A percentile compares a stretch with the other conserved stretches of the same genome.
Conservation (phyloP, 371 early-diverging fungal species). For the Haplosporangium sp. region DNA sequence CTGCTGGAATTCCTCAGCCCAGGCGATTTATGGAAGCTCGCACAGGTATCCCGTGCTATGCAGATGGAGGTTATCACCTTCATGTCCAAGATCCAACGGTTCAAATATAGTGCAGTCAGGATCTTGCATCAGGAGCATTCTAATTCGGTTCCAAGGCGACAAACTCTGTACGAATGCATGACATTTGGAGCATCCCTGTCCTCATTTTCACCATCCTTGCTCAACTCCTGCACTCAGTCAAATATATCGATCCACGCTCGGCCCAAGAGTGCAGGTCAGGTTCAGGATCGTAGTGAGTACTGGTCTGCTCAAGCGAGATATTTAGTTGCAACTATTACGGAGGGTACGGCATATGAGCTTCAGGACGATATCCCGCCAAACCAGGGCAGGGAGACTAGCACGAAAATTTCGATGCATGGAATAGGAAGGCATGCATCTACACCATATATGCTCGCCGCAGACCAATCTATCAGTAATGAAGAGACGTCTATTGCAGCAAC, state of each 20-base stretch:
- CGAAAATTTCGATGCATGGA: constrained; percentile 11
- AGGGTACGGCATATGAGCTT: constrained; percentile 29
- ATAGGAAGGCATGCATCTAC: not conserved
- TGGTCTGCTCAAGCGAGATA: constrained; percentile 39
- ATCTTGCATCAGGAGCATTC: constrained; percentile 41
- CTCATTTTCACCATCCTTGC: not conserved
- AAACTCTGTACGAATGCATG: constrained; percentile 19
- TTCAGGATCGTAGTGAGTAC: constrained; percentile 28
- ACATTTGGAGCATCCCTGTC: constrained; percentile 13
- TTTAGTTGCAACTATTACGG: constrained; percentile 31
- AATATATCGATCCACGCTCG: not conserved
- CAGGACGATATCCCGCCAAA: constrained; percentile 2
- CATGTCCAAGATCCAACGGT: constrained; percentile 34
- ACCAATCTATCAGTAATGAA: not conserved
- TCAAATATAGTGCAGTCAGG: constrained; percentile 31
- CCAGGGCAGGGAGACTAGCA: constrained; percentile 7
- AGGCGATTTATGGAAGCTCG: constrained; percentile 40
- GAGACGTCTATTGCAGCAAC: not conserved
- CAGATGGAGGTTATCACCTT: constrained; percentile 15
- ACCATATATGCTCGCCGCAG: constrained; percentile 2
- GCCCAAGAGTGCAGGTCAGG: constrained; percentile 12
- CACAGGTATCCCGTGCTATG: constrained; percentile 37
- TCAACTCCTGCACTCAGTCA: not conserved
- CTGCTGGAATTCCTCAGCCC: constrained; percentile 36
- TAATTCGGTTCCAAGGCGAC: not conserved